A percentile compares a stretch with the other conserved stretches of the same genome.
Conservation (phyloP, 106 monocot genomes). For the Apostasia ramifera region DNA sequence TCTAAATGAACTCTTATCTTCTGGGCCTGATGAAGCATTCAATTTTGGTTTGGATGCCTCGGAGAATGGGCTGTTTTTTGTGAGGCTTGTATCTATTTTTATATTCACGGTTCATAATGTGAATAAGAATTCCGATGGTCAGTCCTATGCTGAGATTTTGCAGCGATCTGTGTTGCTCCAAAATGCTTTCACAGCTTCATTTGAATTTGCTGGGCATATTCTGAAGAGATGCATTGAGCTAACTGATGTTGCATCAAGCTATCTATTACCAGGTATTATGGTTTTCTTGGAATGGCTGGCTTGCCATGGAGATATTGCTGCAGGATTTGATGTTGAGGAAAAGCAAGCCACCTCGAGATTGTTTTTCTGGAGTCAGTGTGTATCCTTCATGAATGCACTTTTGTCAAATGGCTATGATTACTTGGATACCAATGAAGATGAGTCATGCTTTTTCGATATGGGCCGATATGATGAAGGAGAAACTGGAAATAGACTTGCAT, state of each 20-base stretch:
- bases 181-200: constrained; percentile 79
- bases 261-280: constrained; percentile 63
- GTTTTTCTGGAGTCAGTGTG: constrained; percentile 79
- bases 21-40: constrained; percentile 64
- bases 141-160: constrained; percentile 91
- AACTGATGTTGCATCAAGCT: constrained; percentile 68
- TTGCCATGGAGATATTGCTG: constrained; percentile 61
- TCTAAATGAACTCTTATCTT: constrained; percentile 61
- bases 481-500: constrained; percentile 68
- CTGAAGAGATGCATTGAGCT: constrained; percentile 60
- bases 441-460: constrained; percentile 76
- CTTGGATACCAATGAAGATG: constrained; percentile 50
- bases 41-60: constrained; percentile 67
- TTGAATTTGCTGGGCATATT: constrained; percentile 74
- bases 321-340: constrained; percentile 50
- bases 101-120: constrained; percentile 91
- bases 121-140: constrained; percentile 61
- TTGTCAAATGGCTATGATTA: constrained; percentile 40
- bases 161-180: constrained; percentile 77
- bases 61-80: constrained; percentile 50
- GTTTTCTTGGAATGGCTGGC: constrained; percentile 98
- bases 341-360: constrained; percentile 62
- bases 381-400: constrained; percentile 74
- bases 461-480: constrained; percentile 72
- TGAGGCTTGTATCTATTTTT: constrained; percentile 73